Evolutionary conservation across 2,329 filamentous ascomycete genomes (phyloP).

Genomic region (Gliomastix tumulicola): DNA sequence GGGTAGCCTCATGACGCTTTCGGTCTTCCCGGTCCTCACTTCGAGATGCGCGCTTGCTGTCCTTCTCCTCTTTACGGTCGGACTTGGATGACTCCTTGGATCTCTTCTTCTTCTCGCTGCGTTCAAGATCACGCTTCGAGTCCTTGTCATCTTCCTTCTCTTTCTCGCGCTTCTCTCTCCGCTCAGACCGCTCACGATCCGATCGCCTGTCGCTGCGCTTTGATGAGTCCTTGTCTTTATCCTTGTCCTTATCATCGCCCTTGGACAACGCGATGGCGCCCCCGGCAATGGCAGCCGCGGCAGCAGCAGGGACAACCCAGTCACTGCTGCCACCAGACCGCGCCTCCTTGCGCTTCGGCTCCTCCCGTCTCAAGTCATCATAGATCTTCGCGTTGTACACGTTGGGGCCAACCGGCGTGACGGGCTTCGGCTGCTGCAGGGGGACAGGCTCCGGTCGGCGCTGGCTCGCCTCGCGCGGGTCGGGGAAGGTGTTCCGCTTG

Average conservation of each 20-base stretch:
- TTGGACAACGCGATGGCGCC: slow-evolving; percentile 12
- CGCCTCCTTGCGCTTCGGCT: slow-evolving; percentile 14
- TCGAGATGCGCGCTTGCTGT: slow-evolving; percentile 20
- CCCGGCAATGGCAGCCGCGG: slow-evolving; percentile 41
- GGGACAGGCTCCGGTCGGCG: slow-evolving; percentile 54
- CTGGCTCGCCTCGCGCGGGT: slow-evolving; percentile 17
- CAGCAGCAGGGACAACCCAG: slow-evolving; percentile 38
- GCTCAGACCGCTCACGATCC: slow-evolving; percentile 3
- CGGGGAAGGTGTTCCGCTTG: slow-evolving; percentile 20
- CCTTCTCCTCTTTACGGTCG: slow-evolving; percentile 10
- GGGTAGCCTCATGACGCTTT: too few relatives aligned
- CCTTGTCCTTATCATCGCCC: slow-evolving; percentile 12
- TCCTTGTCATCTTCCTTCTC: slow-evolving; percentile 10
- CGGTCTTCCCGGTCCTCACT: slow-evolving; percentile 22
- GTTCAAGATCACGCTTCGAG: too few relatives aligned
- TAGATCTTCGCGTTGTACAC: slow-evolving; percentile 51
- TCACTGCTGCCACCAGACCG: slow-evolving; percentile 32
- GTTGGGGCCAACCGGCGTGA: slow-evolving; percentile 62
- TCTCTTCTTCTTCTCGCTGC: slow-evolving; percentile 16
- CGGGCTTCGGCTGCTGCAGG: slow-evolving; percentile 80
- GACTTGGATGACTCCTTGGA: slow-evolving; percentile 18
- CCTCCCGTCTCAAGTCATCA: slow-evolving; percentile 25
- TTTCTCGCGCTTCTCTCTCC: slow-evolving; percentile 2
- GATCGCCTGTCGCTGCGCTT: too few relatives aligned
- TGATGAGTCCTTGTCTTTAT: too few relatives aligned